Base-by-base conservation (phyloP, 148 eudicot species). In the Agrostemma githago region DNA sequence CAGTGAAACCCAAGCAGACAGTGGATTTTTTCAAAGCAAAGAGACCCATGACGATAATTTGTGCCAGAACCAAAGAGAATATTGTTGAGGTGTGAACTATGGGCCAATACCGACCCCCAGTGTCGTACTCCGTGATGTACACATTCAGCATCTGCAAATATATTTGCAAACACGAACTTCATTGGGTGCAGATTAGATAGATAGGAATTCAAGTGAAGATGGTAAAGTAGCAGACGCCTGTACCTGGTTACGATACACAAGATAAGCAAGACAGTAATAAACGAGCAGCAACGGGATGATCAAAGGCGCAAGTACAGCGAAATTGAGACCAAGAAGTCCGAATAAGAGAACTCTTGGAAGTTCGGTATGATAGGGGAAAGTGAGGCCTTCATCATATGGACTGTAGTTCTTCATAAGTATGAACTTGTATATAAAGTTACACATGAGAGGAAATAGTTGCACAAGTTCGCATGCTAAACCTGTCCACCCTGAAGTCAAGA, bases 191-290 rank as follows among this genome's bases (percentile, higher is more conserved):
- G 41, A 53, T 19, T n/a, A 4, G 12, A 26, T 44, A 44, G 74
- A 59, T 57, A 48, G 5, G 43, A 65, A 34, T 21, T 75, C 8
- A 39, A 16, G 34, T 46, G 37, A 48, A 51, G 56, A 2, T 51
- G 56, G 56, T 51, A 51, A 51, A 62, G 74, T 69, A 73, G 74
- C 70, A 73, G 69, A 71, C 77, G 66, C 19, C 0, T 26, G 34
- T 26, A 96, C 99, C 97, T 96, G 99, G 79, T 96, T 96, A 69
- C 96, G 91, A 74, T 92, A 96, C 70, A 96, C 91, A 19, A 96
- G 87, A 77, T 79, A 88, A 16, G 97, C 97, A 72, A 96, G 89
- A 70, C 79, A 86, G 79, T 85, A 96, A 85, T 90, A 96, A 70
- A 96, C 79, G 77, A 96, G 85, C 84, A 96, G 77, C 80, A 96